Percentiles rank a stretch among this genome's conserved stretches.
Conservation (phyloP, 257 asterid species). For the Sherardia arvensis region DNA sequence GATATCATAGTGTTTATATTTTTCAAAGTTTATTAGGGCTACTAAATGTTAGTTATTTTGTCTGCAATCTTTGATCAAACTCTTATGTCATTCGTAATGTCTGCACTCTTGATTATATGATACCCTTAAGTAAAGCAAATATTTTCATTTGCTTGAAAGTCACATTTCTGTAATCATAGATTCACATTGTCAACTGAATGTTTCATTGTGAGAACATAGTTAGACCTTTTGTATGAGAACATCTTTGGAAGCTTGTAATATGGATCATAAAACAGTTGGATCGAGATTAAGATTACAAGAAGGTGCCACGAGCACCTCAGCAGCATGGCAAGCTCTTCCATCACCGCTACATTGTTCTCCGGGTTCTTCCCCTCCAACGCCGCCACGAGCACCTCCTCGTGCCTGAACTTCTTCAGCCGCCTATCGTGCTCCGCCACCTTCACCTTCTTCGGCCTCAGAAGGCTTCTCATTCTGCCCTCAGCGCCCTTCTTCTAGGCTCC, state of each 20-base stretch:
- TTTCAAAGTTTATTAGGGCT: background rate
- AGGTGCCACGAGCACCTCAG: too few species aligned
- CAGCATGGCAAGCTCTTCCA: constrained; percentile 91
- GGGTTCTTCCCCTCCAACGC: constrained; percentile 55
- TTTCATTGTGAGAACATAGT: too few species aligned
- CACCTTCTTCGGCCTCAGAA: constrained; percentile 50
- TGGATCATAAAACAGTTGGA: too few species aligned
- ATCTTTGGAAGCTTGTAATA: too few species aligned
- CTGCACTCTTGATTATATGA: background rate
- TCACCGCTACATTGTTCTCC: constrained; percentile 65
- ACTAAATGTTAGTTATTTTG: background rate
- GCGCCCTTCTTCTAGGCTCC: constrained; percentile 36
- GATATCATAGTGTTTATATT: background rate
- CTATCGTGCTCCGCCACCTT: constrained; percentile 71
- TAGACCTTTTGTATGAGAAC: too few species aligned
- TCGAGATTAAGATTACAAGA: too few species aligned
- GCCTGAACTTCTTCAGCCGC: constrained; percentile 71
- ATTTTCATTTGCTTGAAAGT: too few species aligned
- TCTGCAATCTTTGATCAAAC: too few species aligned
- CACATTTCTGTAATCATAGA: too few species aligned
- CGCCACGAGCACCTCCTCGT: constrained; percentile 66
- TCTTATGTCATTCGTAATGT: background rate
- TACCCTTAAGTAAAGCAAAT: background rate
- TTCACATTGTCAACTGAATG: too few species aligned
- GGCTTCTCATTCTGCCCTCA: constrained; percentile 78